phyloP scores from a whole-genome alignment of 2,329 filamentous ascomycete genomes.

The Monilinia fructicola region DNA sequence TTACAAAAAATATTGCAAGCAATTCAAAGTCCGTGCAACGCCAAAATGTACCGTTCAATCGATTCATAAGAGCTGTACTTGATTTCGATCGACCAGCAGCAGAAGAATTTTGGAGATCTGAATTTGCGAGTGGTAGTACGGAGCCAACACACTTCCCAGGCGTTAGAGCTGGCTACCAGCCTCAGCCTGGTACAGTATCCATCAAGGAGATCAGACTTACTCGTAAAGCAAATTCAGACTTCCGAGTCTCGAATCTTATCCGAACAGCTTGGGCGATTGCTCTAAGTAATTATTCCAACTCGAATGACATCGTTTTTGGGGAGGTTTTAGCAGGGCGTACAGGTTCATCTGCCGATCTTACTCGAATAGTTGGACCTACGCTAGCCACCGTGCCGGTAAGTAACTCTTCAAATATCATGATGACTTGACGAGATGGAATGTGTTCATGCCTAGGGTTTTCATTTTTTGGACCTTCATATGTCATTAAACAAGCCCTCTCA shows the following conservation, averaged over 20 bases:
- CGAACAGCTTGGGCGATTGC: constrained; percentile 45
- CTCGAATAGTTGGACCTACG: constrained; percentile 45
- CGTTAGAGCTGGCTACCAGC: background rate
- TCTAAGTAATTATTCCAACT: constrained; percentile 43
- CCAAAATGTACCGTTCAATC: constrained; percentile 32
- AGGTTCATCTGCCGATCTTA: constrained; percentile 43
- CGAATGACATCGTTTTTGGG: constrained; percentile 46
- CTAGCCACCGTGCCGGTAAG: constrained; percentile 47
- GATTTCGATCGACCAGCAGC: constrained; percentile 44
- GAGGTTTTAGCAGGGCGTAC: constrained; percentile 47
- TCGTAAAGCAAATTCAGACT: constrained; percentile 15
- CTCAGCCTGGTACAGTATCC: background rate
- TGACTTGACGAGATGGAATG: background rate
- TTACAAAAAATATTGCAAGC: constrained; percentile 31
- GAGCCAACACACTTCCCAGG: constrained; percentile 48
- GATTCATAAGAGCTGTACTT: constrained; percentile 50
- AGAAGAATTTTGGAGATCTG: constrained; percentile 49
- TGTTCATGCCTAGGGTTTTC: background rate
- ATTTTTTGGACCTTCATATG: background rate
- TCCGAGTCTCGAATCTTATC: constrained; percentile 31
- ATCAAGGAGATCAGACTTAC: background rate
- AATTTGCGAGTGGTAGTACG: constrained; percentile 46
- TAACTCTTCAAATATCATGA: constrained; percentile 36
- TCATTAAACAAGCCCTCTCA: background rate
- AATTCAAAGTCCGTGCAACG: constrained; percentile 34